Base-by-base conservation (phyloP, 352 stramenopile genomes). In the Phytophthora fragariaefolia region DNA sequence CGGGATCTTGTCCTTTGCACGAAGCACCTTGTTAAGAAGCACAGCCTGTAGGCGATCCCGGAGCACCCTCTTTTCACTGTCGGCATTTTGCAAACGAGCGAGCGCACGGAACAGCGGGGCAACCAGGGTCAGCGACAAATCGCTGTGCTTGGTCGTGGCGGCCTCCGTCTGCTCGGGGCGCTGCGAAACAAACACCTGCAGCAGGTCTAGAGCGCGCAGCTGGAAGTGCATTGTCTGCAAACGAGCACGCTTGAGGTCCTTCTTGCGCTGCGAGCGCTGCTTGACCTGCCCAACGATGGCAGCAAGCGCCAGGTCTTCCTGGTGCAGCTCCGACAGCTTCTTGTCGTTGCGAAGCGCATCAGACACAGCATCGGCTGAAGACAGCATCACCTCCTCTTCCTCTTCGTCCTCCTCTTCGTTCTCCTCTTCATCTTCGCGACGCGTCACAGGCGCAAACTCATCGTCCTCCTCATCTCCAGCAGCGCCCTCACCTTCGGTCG, bases 221-320 rank as follows among this genome's bases (percentile, higher is more conserved):
- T 96, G 87, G 73, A 96, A 96, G 76, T 96, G 88, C 54, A 94
- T 76, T 27, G 85, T 77, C 55, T 90, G 82, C 48, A 91, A 74
- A 17, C 77, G 76, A 52, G 83, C 69, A 17, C 74, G 76, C 74
- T 94, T 92, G 26, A 80, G 73, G 54, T 91, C 82, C 53, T 91
- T 87, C 77, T 95, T 95, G 71, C 77, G 77, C 63, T 89, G 80
- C 46, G 82, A 86, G 42, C 83, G 85, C 46, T 82, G 64, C 53
- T 89, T 87, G 6, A 95, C 88, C 52, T 96, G 86, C 2, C 83
- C 80, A 8, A 93, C 86, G 59, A 96, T 89, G 27, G 86, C 84
- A 53, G 85, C 85, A 26, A 96, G 73, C 55, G 88, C 81, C 73
- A 90, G 64, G 62, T 96, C 88, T 56, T 96, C 86, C 45, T 69